Percentiles rank a stretch among this genome's conserved stretches.
These are phyloP conservation scores for Ploettnerulaceae sp. DNA, from an alignment of 2,329 filamentous ascomycete genomes.

Conservation along the genomic window DNA sequence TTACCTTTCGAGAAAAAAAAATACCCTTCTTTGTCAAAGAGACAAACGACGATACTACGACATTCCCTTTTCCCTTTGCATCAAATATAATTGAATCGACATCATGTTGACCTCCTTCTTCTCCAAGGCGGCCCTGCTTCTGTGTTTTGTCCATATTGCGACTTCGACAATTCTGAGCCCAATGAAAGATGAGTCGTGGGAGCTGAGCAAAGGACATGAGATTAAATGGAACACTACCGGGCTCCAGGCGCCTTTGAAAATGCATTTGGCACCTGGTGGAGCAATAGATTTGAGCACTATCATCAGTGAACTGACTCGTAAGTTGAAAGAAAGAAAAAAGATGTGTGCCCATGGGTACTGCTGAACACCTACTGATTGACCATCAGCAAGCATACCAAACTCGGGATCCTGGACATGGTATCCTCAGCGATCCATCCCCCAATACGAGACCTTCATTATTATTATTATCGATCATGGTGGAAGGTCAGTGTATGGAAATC, in stretches of 20 bases:
- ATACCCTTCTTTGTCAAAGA: constrained; percentile 2
- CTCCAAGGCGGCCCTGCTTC: constrained; percentile 1
- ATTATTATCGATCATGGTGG: constrained; percentile 3
- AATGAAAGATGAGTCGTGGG: constrained; percentile 1
- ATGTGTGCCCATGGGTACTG: no score
- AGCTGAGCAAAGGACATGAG: constrained; percentile 1
- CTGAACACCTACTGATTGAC: no score
- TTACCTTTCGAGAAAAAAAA: constrained; percentile 6
- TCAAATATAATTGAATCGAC: constrained; percentile 6
- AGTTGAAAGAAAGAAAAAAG: background rate
- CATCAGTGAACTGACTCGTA: constrained; percentile 6
- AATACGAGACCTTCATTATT: constrained; percentile 1
- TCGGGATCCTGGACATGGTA: constrained; percentile 4
- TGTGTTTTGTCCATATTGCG: constrained; percentile 1
- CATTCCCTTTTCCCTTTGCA: background rate
- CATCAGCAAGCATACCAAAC: constrained; percentile 1
- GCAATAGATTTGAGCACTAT: constrained; percentile 4
- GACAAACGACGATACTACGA: background rate
- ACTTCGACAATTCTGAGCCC: constrained; percentile 5
- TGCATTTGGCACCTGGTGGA: constrained; percentile 3
- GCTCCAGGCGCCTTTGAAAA: constrained; percentile 1
- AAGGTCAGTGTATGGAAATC: constrained; percentile 6
- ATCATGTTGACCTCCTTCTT: constrained; percentile 4
- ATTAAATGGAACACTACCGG: constrained; percentile 1
- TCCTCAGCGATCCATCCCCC: background rate